Evolutionary conservation across 345 rosid species (phyloP), one percentile per base, ranked within the genome.

Genomic region (Sapria himalayana): DNA sequence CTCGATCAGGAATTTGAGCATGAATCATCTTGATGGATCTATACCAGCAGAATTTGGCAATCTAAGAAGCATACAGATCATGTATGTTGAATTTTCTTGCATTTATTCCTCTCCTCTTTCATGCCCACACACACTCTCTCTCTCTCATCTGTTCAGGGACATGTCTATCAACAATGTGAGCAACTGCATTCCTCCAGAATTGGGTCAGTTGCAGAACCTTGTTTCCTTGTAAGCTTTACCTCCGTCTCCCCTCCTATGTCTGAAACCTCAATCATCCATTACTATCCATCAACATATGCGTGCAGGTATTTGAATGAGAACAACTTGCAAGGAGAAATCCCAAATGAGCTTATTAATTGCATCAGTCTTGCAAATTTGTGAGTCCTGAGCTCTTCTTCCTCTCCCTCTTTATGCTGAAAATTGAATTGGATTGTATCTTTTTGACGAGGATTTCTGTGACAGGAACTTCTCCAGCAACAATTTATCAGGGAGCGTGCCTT

Each of bases 381-480:
- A 39, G 72, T 52, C 38, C n/a, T 47, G 24, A 29, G 20, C 17
- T 10, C 17, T n/a, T 20, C n/a, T 12, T 39, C 11, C 13, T 23
- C 15, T 11, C 0, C 15, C 10, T 23, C 7, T 11, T 2, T 19
- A 29, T 18, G 22, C 25, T 39, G 27, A 43, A 0, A 9, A 2
- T 22, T 2, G 18, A 41, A 10, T 37, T 45, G 13, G 31, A 5
- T 40, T 25, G 2, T 7, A 3, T 41, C 21, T 13, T n/a, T n/a
- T n/a, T n/a, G 9, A 14, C 5, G 20, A 7, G 0, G 18, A 14
- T 37, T 22, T 13, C 7, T 23, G 4, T 15, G 29, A 12, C 46
- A 91, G 99, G 68, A 80, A 91, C 59, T 67, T 91, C 19, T 80
- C 99, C 20, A 62, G 61, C 61, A 91, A 91, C 74, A 84, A 84